These are phyloP conservation scores for Metarhizium robertsii DNA, from an alignment of 2,329 filamentous ascomycete genomes.

Conservation along the genomic window DNA sequence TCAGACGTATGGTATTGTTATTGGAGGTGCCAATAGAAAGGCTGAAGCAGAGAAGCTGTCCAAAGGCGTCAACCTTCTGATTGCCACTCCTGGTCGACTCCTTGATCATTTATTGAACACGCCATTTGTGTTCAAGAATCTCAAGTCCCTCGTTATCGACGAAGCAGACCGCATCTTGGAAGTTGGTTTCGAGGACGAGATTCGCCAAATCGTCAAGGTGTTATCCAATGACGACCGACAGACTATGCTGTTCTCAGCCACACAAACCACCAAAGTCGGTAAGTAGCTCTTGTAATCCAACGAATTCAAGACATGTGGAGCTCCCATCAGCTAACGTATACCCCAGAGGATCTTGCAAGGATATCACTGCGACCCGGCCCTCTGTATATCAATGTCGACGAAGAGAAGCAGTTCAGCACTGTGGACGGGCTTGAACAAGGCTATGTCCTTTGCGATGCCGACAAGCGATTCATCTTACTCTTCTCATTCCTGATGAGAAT, in stretches of 20 bases:
- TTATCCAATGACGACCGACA: slow-evolving; percentile 79
- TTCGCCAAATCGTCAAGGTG: slow-evolving; percentile 93
- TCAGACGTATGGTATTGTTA: slow-evolving; percentile 92
- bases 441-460: slow-evolving; percentile 86
- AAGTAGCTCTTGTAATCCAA: slow-evolving; percentile 6
- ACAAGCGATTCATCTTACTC: slow-evolving; percentile 86
- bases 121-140: slow-evolving; percentile 83
- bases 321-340: neutral
- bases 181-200: slow-evolving; percentile 97
- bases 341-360: slow-evolving; percentile 72
- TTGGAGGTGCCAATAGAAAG: slow-evolving; percentile 83
- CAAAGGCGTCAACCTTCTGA: slow-evolving; percentile 90
- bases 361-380: slow-evolving; percentile 88
- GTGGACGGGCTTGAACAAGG: slow-evolving; percentile 93
- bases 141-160: slow-evolving; percentile 87
- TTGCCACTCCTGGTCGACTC: slow-evolving; percentile 85
- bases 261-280: slow-evolving; percentile 89
- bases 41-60: slow-evolving; percentile 89
- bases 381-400: slow-evolving; percentile 94
- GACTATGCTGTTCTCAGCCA: slow-evolving; percentile 97
- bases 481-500: slow-evolving; percentile 85
- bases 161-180: slow-evolving; percentile 95
- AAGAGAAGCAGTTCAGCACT: slow-evolving; percentile 80
- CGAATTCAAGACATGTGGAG: neutral
- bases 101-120: slow-evolving; percentile 94